A percentile compares a stretch with the other conserved stretches of the same genome.
Conservation (phyloP, 2,329 filamentous ascomycete genomes). For the Alternaria gaisen region DNA sequence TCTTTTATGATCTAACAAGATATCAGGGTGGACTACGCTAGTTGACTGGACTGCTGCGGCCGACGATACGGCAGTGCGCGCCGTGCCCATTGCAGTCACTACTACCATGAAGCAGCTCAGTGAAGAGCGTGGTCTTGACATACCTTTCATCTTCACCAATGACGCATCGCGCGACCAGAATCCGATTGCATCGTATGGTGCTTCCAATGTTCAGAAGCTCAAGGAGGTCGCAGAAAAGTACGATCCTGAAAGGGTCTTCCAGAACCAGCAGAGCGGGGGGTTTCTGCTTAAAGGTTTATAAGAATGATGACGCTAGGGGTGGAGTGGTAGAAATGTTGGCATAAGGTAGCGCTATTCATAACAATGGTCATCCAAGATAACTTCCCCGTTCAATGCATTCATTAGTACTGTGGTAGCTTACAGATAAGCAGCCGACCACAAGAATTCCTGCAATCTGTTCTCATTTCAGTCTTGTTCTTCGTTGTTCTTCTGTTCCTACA, state of each 20-base stretch:
- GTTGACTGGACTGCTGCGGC: background rate
- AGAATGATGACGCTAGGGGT: background rate
- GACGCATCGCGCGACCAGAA: background rate
- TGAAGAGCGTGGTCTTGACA: background rate
- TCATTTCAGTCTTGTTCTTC: too few species aligned
- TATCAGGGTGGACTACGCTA: background rate
- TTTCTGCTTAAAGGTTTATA: background rate
- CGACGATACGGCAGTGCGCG: background rate
- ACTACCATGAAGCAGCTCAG: background rate
- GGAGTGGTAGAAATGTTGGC: rapidly evolving
- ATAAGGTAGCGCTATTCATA: too few species aligned
- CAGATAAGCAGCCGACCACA: too few species aligned
- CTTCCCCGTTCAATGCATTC: too few species aligned
- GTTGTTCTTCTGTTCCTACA: rapidly evolving
- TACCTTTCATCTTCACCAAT: background rate
- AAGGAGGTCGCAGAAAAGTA: background rate
- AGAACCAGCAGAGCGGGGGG: background rate
- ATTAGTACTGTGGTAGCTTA: rapidly evolving
- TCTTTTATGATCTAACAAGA: background rate
- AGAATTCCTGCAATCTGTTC: rapidly evolving
- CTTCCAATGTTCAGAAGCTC: background rate
- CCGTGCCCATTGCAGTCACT: background rate
- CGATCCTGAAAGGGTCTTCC: background rate
- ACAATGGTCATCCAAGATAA: too few species aligned
- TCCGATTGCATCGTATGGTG: background rate